These are phyloP conservation scores for Fusarium chuoi DNA, from an alignment of 2,329 filamentous ascomycete species.

Conservation along the genomic window DNA sequence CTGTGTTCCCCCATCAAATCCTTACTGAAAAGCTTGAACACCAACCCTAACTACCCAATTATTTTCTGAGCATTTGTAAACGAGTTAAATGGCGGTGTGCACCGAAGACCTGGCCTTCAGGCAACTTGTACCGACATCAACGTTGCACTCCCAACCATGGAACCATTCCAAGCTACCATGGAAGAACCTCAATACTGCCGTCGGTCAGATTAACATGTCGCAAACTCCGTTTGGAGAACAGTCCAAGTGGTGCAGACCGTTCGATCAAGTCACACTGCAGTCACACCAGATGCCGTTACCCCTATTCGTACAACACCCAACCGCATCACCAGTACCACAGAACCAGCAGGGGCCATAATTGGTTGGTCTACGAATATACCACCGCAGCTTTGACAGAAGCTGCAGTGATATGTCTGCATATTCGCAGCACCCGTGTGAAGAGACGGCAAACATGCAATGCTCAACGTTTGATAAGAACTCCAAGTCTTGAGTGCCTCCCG, in stretches of 20 bases:
- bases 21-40: not conserved
- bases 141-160: constrained; percentile 21
- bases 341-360: not conserved
- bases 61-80: not conserved
- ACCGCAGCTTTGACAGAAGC: constrained; percentile 16
- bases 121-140: constrained; percentile 34
- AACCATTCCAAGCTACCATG: not conserved
- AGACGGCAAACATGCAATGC: constrained; percentile 29
- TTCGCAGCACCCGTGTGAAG: constrained; percentile 8
- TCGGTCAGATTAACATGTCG: constrained; percentile 4
- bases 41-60: not conserved
- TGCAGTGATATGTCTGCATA: constrained; percentile 18
- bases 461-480: constrained; percentile 27
- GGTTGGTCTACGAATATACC: constrained; percentile 1
- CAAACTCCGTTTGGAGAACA: constrained; percentile 26
- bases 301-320: constrained; percentile 11
- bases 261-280: constrained; percentile 25
- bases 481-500: constrained; percentile 8
- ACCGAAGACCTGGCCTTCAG: not conserved
- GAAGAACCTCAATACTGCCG: not conserved
- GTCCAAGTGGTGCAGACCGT: not conserved
- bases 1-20: not conserved
- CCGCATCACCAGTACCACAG: constrained; percentile 9
- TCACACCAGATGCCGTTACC: constrained; percentile 30
- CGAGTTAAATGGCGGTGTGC: constrained; percentile 9